Evolutionary conservation across 2,329 filamentous ascomycete species (phyloP), one percentile per base, ranked within the genome.

Genomic region (Aspergillus sp.): DNA sequence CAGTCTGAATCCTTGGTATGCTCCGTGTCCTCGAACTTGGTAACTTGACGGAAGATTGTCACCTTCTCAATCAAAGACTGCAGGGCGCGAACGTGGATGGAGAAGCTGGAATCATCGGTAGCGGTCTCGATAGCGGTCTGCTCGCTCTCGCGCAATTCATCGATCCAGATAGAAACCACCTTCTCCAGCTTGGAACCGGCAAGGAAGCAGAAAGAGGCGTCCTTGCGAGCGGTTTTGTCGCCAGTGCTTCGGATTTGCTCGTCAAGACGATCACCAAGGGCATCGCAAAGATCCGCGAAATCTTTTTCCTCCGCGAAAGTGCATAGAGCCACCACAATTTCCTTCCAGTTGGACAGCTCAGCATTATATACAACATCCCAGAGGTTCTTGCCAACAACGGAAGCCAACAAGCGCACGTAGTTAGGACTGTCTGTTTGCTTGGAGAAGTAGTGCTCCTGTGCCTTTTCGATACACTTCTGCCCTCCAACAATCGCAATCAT

Each of bases 351-450:
- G 52, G 84, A 84, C 46, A 99, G 79, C 69, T 97, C 90, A 7
- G 93, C 95, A 69, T 99, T 99, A 77, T 98, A 91, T 7, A 98
- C 95, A 46, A 98, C 85, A 77, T 99, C 95, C 95, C 93, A 98
- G 2, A 99, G 83, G 70, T 99, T 97, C 81, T 98, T 98, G 61
- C 90, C 88, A 57, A 96, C 93, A 52, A 99, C 91, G 6, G 93
- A 96, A 52, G 90, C 89, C 55, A 99, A 82, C 8, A 99, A 82
- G 44, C 96, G 89, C 56, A 98, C 81, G 70, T 99, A 99, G 76
- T 93, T 98, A 1, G 96, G 93, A 27, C 89, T 88, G 58, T 88
- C 88, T 7, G 85, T 83, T 75, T 93, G 91, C 68, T 89, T 89
- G 57, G 91, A 89, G 62, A 99, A 86, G 72, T 99, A 99, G 12